Evolutionary conservation across 2,329 filamentous ascomycete species (phyloP).

Genomic region (Gaeumannomyces sp.): DNA sequence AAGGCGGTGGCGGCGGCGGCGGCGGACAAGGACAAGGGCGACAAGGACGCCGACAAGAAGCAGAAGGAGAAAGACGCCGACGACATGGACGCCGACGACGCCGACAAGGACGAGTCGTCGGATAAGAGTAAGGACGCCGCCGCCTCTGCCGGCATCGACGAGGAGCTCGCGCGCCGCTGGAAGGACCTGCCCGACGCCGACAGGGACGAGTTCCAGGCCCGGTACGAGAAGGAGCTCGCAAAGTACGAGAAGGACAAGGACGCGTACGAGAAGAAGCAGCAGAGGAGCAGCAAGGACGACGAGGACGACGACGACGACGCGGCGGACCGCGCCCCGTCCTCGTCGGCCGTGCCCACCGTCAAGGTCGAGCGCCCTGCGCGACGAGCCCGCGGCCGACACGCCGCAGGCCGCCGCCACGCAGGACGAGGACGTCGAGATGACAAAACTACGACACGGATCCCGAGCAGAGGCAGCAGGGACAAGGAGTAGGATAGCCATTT

Average conservation of each 20-base stretch:
- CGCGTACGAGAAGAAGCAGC: constrained; percentile 11
- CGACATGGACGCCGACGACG: constrained; percentile 12
- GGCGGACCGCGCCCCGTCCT: not conserved
- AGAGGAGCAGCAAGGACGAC: not conserved
- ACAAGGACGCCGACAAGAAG: constrained; percentile 25
- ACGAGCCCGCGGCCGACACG: constrained; percentile 20
- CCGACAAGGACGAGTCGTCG: not conserved
- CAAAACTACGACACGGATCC: constrained; percentile 8
- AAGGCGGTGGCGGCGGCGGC: constrained; percentile 32
- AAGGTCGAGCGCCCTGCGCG: constrained; percentile 3
- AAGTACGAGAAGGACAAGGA: constrained; percentile 39
- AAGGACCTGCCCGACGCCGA: constrained; percentile 43
- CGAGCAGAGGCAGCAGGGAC: constrained; percentile 7
- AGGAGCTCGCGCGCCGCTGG: constrained; percentile 50
- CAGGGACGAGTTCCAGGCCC: constrained; percentile 42
- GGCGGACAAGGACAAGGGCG: constrained; percentile 27
- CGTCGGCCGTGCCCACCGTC: not conserved
- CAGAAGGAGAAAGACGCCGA: constrained; percentile 36
- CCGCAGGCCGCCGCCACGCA: constrained; percentile 21
- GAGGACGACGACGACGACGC: constrained; percentile 11
- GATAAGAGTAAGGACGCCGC: constrained; percentile 17
- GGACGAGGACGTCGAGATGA: constrained; percentile 9
- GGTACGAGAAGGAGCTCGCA: constrained; percentile 32
- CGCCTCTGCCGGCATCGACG: constrained; percentile 37
- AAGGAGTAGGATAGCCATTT: not conserved